Conservation (phyloP, 345 rosid species). For the Bretschneidera sinensis region DNA sequence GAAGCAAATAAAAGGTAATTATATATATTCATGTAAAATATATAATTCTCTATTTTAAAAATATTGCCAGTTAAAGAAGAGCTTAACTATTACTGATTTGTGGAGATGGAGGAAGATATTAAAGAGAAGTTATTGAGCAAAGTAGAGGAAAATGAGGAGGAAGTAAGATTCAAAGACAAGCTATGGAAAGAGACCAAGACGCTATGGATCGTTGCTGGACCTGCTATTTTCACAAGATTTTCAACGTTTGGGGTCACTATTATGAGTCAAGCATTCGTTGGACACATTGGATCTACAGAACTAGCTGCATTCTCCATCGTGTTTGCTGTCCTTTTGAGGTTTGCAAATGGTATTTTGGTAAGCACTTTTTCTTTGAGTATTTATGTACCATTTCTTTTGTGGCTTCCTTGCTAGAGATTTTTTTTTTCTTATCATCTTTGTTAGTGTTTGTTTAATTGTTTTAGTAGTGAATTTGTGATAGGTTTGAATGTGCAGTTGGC, state of each 20-base stretch:
- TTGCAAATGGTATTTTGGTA: conserved; percentile 64
- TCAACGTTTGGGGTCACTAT: conserved; percentile 55
- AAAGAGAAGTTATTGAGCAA: conserved; percentile 22
- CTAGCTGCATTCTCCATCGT: conserved; percentile 73
- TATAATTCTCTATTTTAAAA: too few species aligned
- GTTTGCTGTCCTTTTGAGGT: conserved; percentile 55
- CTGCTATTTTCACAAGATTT: conserved; percentile 67
- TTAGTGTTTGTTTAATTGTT: background rate
- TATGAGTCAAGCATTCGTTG: conserved; percentile 62
- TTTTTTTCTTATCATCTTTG: background rate
- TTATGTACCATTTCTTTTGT: too few species aligned
- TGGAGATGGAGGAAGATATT: conserved; percentile 26
- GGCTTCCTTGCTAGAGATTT: background rate
- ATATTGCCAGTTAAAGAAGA: background rate
- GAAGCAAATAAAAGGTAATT: too few species aligned
- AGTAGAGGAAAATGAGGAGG: conserved; percentile 16
- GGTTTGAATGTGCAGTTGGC: conserved; percentile 35
- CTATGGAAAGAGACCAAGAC: conserved; percentile 56
- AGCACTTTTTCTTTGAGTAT: background rate
- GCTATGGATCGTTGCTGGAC: conserved; percentile 69
- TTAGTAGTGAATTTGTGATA: background rate
- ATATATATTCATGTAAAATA: too few species aligned
- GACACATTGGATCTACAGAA: conserved; percentile 59
- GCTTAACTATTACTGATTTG: background rate
- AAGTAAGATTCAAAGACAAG: conserved; percentile 29